Percentiles rank a stretch among this genome's conserved stretches.
phyloP scores from a whole-genome alignment of 805 yeast species.

The Candida hungchunana region DNA sequence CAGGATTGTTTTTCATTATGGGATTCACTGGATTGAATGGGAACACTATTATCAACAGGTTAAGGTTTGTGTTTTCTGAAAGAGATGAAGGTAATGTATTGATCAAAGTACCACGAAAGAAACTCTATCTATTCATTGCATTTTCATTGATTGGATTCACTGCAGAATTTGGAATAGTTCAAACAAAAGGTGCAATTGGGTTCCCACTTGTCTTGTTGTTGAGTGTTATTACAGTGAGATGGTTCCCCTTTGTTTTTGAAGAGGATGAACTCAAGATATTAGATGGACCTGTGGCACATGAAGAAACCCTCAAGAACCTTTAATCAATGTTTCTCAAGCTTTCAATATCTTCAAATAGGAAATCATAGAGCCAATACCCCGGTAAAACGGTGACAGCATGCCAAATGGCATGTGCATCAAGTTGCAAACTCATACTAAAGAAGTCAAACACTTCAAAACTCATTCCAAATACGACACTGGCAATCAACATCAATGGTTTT shows the following conservation, averaged over 20 bases:
- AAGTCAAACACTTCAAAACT: constrained; percentile 89
- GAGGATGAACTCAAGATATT: constrained; percentile 53
- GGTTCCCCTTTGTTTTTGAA: constrained; percentile 62
- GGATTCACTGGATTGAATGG: constrained; percentile 74
- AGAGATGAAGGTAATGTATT: constrained; percentile 7
- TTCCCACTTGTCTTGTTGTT: constrained; percentile 80
- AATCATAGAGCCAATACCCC: constrained; percentile 66
- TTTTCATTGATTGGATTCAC: constrained; percentile 66
- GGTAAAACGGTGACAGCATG: constrained; percentile 87
- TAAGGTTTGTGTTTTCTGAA: constrained; percentile 48
- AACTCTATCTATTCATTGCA: constrained; percentile 48
- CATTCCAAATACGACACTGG: constrained; percentile 66
- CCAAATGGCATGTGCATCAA: constrained; percentile 96
- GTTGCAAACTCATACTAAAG: constrained; percentile 58
- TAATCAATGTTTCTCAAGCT: constrained; percentile 28
- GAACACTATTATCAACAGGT: constrained; percentile 58
- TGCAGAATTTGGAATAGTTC: constrained; percentile 80
- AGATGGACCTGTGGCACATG: constrained; percentile 64
- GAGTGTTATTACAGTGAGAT: constrained; percentile 61
- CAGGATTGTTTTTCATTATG: constrained; percentile 93
- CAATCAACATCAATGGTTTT: constrained; percentile 49
- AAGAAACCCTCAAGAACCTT: constrained; percentile 46
- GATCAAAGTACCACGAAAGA: constrained; percentile 29
- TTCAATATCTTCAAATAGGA: constrained; percentile 43
- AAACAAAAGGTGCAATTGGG: constrained; percentile 88